phyloP scores from a whole-genome alignment of 2,329 filamentous ascomycete genomes.

The Teratosphaeriaceae sp. region DNA sequence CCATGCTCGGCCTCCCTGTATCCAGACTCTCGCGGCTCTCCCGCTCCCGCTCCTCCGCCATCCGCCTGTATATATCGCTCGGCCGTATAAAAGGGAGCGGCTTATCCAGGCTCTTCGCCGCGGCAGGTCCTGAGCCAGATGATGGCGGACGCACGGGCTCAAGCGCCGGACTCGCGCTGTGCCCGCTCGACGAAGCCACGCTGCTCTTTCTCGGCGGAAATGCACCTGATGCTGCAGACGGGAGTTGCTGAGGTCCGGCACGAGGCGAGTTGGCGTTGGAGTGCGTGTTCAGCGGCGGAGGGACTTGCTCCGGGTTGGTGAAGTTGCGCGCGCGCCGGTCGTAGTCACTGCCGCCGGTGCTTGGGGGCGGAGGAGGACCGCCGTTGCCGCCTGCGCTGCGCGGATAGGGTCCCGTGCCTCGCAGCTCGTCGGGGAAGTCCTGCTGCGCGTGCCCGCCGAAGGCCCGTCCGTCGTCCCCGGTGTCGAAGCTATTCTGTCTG shows the following conservation, averaged over 20 bases:
- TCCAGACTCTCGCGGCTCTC: slow-evolving; percentile 53
- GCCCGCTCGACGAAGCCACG: slow-evolving; percentile 41
- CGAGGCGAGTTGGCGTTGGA: too few relatives aligned
- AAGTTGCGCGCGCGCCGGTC: slow-evolving; percentile 32
- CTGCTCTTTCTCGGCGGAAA: slow-evolving; percentile 60
- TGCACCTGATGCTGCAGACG: slow-evolving; percentile 29
- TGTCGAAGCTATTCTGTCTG: slow-evolving; percentile 49
- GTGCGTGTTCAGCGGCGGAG: slow-evolving; percentile 42
- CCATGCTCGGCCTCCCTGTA: slow-evolving; percentile 50
- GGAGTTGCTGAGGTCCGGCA: too few relatives aligned
- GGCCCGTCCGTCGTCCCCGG: slow-evolving; percentile 47
- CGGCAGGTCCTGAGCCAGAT: too few relatives aligned
- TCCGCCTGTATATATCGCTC: slow-evolving; percentile 68
- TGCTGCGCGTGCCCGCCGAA: too few relatives aligned
- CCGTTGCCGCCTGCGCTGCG: slow-evolving; percentile 9
- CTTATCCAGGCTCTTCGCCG: slow-evolving; percentile 36
- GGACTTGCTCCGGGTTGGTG: slow-evolving; percentile 45
- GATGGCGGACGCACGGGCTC: slow-evolving; percentile 13
- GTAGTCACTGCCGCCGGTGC: slow-evolving; percentile 7
- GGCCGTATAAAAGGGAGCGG: slow-evolving; percentile 62
- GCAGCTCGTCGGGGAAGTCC: slow-evolving; percentile 1
- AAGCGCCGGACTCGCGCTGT: slow-evolving; percentile 10
- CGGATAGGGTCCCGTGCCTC: slow-evolving; percentile 5
- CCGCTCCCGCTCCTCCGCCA: slow-evolving; percentile 58
- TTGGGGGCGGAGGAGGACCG: neutral